A percentile compares a stretch with the other conserved stretches of the same genome.
Evolutionary conservation across 768 basidiomycete species (phyloP).

Genomic region (Suillus subluteus): DNA sequence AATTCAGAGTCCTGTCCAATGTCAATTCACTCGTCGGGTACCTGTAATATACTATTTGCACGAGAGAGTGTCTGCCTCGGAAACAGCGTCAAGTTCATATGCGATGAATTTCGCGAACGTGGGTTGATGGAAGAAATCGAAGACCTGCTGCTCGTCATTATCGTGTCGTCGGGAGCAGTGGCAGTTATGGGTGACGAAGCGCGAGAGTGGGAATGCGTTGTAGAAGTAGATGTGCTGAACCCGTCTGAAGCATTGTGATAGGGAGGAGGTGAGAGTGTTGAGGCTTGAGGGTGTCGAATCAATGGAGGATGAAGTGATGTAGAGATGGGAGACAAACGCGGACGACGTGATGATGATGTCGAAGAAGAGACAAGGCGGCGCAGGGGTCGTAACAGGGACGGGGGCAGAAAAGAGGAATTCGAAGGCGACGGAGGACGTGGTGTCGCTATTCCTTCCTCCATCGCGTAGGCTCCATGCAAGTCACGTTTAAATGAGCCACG

Average conservation of each 20-base stretch:
- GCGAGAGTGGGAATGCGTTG: conserved; percentile 37
- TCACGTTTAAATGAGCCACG: conserved; percentile 43
- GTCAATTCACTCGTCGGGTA: conserved; percentile 7
- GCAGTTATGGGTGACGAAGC: conserved; percentile 33
- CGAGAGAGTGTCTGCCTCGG: conserved; percentile 49
- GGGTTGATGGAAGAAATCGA: conserved; percentile 46
- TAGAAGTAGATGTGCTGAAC: conserved; percentile 34
- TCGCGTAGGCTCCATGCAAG: conserved; percentile 33
- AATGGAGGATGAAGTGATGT: conserved; percentile 8
- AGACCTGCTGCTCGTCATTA: conserved; percentile 35
- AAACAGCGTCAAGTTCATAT: conserved; percentile 59
- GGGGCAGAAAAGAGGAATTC: conserved; percentile 23
- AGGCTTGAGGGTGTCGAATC: conserved; percentile 12
- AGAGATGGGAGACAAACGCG: conserved; percentile 27
- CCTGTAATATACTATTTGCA: conserved; percentile 30
- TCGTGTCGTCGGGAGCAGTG: conserved; percentile 17
- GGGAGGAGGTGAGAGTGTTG: conserved; percentile 19
- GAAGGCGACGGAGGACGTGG: conserved; percentile 23
- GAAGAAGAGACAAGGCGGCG: conserved; percentile 31
- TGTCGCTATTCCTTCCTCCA: conserved; percentile 49
- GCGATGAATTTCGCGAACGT: conserved; percentile 70
- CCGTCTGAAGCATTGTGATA: conserved; percentile 27
- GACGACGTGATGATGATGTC: conserved; percentile 22
- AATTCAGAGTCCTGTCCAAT: neutral
- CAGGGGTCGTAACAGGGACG: conserved; percentile 31